Conservation (phyloP, 2,329 filamentous ascomycete genomes). For the Stachybotrys elegans region DNA sequence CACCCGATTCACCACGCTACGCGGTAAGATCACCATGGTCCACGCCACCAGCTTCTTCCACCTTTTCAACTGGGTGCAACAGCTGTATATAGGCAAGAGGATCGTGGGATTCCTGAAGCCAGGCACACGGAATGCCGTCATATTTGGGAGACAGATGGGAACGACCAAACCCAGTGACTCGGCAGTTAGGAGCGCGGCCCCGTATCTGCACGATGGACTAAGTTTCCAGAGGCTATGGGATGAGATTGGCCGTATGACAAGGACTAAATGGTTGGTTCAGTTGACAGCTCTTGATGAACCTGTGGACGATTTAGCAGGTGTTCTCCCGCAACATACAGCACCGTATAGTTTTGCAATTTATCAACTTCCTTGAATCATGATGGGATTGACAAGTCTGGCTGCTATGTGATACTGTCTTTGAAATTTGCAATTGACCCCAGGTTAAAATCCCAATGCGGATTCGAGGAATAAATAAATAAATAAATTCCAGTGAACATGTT, state of each 20-base stretch:
- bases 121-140: conserved; percentile 37
- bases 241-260: conserved; percentile 43
- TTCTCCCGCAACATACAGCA: conserved; percentile 18
- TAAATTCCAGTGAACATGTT: too few relatives aligned
- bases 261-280: conserved; percentile 43
- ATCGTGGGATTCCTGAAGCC: conserved; percentile 40
- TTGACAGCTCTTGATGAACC: conserved; percentile 25
- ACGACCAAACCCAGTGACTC: conserved; percentile 20
- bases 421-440: too few relatives aligned
- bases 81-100: conserved; percentile 38
- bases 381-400: too few relatives aligned
- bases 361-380: conserved; percentile 22
- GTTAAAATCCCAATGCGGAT: too few relatives aligned
- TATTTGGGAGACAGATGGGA: conserved; percentile 49
- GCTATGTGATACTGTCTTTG: too few relatives aligned
- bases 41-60: conserved; percentile 47
- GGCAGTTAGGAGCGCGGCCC: conserved; percentile 16
- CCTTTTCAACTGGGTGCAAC: conserved; percentile 42
- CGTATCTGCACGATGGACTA: conserved; percentile 42
- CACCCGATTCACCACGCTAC: conserved; percentile 24
- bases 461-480: too few relatives aligned
- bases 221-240: conserved; percentile 52
- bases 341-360: conserved; percentile 29
- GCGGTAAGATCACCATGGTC: conserved; percentile 40
- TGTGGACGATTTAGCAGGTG: conserved; percentile 16